Evolutionary conservation across 352 stramenopile genomes (phyloP).

Genomic region (Phytophthora constricta): DNA sequence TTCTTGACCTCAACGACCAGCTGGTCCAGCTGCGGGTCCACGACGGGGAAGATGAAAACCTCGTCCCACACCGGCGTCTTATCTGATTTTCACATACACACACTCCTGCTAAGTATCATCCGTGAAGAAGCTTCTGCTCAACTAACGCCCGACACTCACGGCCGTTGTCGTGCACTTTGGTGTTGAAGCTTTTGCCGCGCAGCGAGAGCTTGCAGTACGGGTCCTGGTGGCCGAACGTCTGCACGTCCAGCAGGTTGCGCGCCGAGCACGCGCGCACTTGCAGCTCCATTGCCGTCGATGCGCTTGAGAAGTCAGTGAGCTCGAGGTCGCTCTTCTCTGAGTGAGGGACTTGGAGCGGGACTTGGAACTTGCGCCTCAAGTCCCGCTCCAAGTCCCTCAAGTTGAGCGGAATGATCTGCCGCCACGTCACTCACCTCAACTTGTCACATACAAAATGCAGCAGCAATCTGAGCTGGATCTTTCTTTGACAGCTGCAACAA

Average conservation of each 20-base stretch:
- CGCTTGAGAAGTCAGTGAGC: too few relatives aligned
- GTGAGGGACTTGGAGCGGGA: background rate
- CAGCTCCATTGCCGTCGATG: constrained; percentile 76
- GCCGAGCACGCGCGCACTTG: constrained; percentile 79
- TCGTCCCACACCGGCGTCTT: constrained; percentile 84
- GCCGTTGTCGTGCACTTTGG: constrained; percentile 85
- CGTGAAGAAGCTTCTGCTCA: too few relatives aligned
- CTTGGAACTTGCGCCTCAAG: too few relatives aligned
- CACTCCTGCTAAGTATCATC: background rate
- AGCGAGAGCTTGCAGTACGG: constrained; percentile 81
- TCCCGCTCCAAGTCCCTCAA: background rate
- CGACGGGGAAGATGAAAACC: constrained; percentile 80
- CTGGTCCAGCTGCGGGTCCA: constrained; percentile 77
- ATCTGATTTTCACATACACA: constrained; percentile 42
- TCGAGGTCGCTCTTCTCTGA: constrained; percentile 6
- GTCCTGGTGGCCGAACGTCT: constrained; percentile 87
- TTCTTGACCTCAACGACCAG: constrained; percentile 82
- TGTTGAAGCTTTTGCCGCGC: constrained; percentile 70
- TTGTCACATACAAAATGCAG: too few relatives aligned
- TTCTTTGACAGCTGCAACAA: too few relatives aligned
- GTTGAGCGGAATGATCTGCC: constrained; percentile 1
- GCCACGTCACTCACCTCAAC: too few relatives aligned
- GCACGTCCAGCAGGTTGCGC: constrained; percentile 82
- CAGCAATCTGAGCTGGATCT: too few relatives aligned
- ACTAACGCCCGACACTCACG: background rate